Evolutionary conservation across 2,329 filamentous ascomycete genomes (phyloP).

Genomic region (Teratosphaeria epicoccoides): DNA sequence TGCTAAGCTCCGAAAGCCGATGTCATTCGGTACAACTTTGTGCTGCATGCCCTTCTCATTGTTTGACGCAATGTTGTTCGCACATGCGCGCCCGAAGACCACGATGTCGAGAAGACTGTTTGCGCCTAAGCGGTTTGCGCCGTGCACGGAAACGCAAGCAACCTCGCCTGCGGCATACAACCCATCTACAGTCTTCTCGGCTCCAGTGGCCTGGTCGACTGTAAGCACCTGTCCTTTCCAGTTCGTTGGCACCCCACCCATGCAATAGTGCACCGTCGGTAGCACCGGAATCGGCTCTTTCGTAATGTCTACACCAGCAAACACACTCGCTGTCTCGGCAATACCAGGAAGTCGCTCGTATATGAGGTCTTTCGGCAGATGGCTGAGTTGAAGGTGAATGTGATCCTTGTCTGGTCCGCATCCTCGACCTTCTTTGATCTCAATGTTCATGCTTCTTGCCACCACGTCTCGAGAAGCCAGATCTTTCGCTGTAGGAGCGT

Average conservation of each 20-base stretch:
- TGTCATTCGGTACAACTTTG: conserved; percentile 23
- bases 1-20: conserved; percentile 18
- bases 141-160: conserved; percentile 40
- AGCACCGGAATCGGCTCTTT: conserved; percentile 40
- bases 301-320: conserved; percentile 41
- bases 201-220: conserved; percentile 26
- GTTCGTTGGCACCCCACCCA: conserved; percentile 42
- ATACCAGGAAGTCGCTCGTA: conserved; percentile 40
- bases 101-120: conserved; percentile 42
- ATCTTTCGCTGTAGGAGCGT: conserved; percentile 41
- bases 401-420: conserved; percentile 38
- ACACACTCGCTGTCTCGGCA: conserved; percentile 41
- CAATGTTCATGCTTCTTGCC: conserved; percentile 39
- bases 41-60: conserved; percentile 30
- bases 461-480: conserved; percentile 40
- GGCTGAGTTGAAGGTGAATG: conserved; percentile 38
- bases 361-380: conserved; percentile 38
- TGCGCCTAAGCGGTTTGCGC: conserved; percentile 39
- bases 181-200: conserved; percentile 34
- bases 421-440: conserved; percentile 38
- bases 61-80: conserved; percentile 31
- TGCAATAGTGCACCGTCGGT: conserved; percentile 43
- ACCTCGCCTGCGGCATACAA: conserved; percentile 40
- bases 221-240: conserved; percentile 39
- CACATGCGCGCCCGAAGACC: conserved; percentile 39